Base-by-base conservation (phyloP, 2,329 filamentous ascomycete species). In the Microsporum audouinii region DNA sequence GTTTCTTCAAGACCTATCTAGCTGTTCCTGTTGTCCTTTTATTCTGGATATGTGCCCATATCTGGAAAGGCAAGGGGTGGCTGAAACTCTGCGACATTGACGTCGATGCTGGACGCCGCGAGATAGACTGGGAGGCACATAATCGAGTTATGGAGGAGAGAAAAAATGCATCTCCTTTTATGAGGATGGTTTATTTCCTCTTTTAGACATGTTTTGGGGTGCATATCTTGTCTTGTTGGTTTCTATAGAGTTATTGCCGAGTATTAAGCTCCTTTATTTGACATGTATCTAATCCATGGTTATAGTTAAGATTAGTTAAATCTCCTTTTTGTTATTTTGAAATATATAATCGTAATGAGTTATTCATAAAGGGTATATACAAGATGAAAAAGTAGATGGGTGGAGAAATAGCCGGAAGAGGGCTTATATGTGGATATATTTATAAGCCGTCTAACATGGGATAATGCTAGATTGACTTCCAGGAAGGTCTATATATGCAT, bases 11-110 rank as follows among this genome's bases (percentile, higher is more conserved):
- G 62, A 65, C 66, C 5, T 71, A 71, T 57, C 65, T 71, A 14
- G 68, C 70, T 17, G 65, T 66, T 6, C 70, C 70, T 3, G 60
- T 71, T 36, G 69, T 71, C 12, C 27, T 69, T 2, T 36, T 69
- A 58, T 84, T 85, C 71, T 84, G 81, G 79, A 56, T 76, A 51
- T 68, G 70, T 53, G 83, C 85, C 5, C 87, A 80, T 69, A 12
- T 82, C 64, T 88, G 85, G 85, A 88, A 88, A 78, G 76, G 82
- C 47, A 71, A 77, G 29, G 80, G 80, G 17, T 88, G 83, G 82
- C 76, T 85, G 60, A 78, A 71, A 29, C 71, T 82, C 1, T 73
- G 77, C 33, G 74, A 88, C 65, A 87, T 89, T 62, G 85, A 88
- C 66, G 79, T 88, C 60, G 85, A 88, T 68, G 80, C 79, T 33